Evolutionary conservation across 352 stramenopile genomes (phyloP).

Genomic region (Phytophthora pseudosyringae): DNA sequence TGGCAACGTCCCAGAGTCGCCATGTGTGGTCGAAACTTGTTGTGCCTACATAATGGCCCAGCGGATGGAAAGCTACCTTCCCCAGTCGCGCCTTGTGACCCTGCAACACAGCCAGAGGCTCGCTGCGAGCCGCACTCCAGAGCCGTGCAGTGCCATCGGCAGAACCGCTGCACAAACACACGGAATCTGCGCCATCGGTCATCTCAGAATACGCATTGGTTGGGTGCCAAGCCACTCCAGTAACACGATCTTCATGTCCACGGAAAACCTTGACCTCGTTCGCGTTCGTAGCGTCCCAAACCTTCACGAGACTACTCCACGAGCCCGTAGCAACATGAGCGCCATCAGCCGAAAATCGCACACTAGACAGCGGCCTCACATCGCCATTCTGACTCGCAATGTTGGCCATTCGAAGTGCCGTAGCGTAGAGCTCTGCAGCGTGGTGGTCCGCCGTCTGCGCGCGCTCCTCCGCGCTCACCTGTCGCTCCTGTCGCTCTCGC

Average conservation of each 20-base stretch:
- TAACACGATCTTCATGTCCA: conserved; percentile 90
- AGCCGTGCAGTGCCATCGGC: conserved; percentile 81
- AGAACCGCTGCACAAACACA: conserved; percentile 80
- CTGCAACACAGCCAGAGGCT: conserved; percentile 66
- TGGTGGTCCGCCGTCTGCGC: conserved; percentile 59
- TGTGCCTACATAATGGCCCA: conserved; percentile 92
- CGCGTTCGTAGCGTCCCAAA: conserved; percentile 90
- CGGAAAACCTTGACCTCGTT: conserved; percentile 78
- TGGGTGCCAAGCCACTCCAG: conserved; percentile 87
- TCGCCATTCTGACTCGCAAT: conserved; percentile 96
- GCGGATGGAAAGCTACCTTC: conserved; percentile 95
- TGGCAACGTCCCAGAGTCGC: conserved; percentile 97
- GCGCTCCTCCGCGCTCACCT: conserved; percentile 42
- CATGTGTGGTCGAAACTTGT: conserved; percentile 98
- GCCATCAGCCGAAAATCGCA: conserved; percentile 70
- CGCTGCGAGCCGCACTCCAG: conserved; percentile 63
- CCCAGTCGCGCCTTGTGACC: conserved; percentile 79
- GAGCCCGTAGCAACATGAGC: conserved; percentile 88
- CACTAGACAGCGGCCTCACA: conserved; percentile 86
- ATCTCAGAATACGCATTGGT: conserved; percentile 57
- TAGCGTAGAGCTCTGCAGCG: conserved; percentile 85
- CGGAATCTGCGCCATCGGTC: conserved; percentile 57
- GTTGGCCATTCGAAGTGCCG: conserved; percentile 78
- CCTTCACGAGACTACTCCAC: conserved; percentile 94
- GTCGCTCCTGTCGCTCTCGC: conserved; percentile 52